Base-by-base conservation (phyloP, 768 basidiomycete species). In the Polyporus arcularius region DNA sequence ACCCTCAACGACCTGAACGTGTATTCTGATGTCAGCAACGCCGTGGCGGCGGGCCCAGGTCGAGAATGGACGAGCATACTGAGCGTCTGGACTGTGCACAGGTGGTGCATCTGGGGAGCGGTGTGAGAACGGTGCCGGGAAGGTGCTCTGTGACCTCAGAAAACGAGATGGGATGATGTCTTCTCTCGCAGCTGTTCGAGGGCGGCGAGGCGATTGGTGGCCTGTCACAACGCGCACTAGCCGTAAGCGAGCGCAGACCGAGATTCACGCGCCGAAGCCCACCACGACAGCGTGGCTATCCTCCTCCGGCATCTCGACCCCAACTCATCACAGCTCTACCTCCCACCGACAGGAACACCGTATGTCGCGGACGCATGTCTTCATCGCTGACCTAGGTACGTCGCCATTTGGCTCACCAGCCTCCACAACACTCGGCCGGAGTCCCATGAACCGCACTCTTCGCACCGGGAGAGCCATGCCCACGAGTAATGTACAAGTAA, bases 251-350 rank as follows among this genome's bases (percentile, higher is more conserved):
- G 53, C 56, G 46, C 53, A 28, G 32, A 58, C 62, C 62, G 62
- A 63, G 57, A 45, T 63, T 63, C 62, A 55, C 62, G 62, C 62
- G 62, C 62, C 16, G 57, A 63, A 59, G 32, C 53, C n/a, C 16
- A 39, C 48, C 48, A 35, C 57, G 56, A 53, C 31, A 32, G 57
- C 61, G 57, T 63, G 61, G 57, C 57, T 58, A 58, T 51, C 57
- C 47, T 58, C 61, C 57, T 50, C 56, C 61, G 12, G 48, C 38
- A 18, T 40, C 38, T 21, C 8, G 18, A 32, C 16, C 12, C n/a
- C 35, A 8, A 16, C 31, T 28, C 5, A 12, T 28, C 30, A 15
- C 49, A 8, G 35, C 28, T 12, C 49, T 51, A n/a, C 16, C 30
- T 38, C 30, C 18, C 30, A 30, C 47, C 47, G 26, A 30, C 31